A percentile compares a stretch with the other conserved stretches of the same genome.
Conservation (phyloP, 2,329 filamentous ascomycete species). For the Colletotrichum tamarilloi region DNA sequence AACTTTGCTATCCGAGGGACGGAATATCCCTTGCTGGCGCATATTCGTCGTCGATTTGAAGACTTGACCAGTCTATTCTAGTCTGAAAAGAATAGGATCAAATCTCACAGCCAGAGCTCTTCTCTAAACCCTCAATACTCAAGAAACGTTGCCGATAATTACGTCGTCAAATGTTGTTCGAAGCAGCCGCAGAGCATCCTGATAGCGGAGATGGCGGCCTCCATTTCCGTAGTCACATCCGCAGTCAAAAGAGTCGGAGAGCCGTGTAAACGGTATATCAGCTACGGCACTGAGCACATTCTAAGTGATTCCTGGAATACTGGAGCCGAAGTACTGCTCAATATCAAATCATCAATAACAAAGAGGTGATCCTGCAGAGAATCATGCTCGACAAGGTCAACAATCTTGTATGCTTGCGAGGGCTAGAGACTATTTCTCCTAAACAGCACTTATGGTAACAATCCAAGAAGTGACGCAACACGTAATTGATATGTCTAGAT, state of each 20-base stretch:
- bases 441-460: background rate
- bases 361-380: background rate
- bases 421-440: background rate
- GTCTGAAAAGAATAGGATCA: background rate
- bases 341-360: too few species aligned
- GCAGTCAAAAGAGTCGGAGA: background rate
- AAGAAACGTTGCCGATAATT: background rate
- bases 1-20: background rate
- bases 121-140: background rate
- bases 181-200: background rate
- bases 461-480: background rate
- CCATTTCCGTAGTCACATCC: background rate
- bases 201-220: background rate
- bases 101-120: background rate
- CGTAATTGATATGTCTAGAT: background rate
- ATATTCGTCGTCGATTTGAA: background rate
- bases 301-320: background rate
- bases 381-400: background rate
- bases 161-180: background rate
- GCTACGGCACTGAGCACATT: background rate
- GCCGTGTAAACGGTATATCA: background rate
- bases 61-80: background rate
- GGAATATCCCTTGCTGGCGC: background rate
- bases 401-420: background rate
- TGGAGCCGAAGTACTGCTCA: background rate